Evolutionary conservation across 2,329 filamentous ascomycete genomes (phyloP), one percentile per base, ranked within the genome.

Genomic region (Blastomyces parvus): DNA sequence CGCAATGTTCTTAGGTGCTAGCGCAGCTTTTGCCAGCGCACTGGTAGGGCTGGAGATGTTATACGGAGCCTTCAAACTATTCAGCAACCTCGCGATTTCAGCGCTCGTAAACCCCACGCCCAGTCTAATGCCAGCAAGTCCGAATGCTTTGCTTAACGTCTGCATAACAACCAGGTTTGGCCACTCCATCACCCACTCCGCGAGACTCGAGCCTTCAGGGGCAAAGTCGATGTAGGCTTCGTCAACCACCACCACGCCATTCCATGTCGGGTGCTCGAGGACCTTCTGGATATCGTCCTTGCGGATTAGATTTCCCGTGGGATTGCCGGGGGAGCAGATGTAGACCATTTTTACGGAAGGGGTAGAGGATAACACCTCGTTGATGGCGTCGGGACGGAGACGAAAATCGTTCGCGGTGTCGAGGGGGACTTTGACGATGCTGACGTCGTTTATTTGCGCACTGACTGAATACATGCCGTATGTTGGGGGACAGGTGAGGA

Each of bases 401-500:
- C 81, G 82, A 76, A 97, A 99, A 4, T 77, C 80, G 1, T 90
- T 87, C 1, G 86, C 84, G 1, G 84, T 82, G 58, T 89, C 83
- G 27, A 97, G 81, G 0, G 92, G 91, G n/a, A 97, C 86, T 73
- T 89, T 90, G 69, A 95, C 88, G 33, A 97, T 85, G 56, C 83
- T 83, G 25, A 99, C 82, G 72, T 97, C 94, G 79, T 99, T 99
- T 69, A 97, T 88, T 73, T 95, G 89, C 0, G 94, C 94, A 7
- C 90, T 95, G 22, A 99, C 94, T 57, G 86, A 82, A 80, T 99
- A 99, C 94, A 99, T 99, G 78, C 94, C 94, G 75, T 99, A 99
- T 0, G 94, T 99, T 0, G 94, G 94, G 22, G 94, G 94, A 73
- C 93, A 97, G 52, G 91, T 93, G 44, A 99, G 84, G 73, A 99